Evolutionary conservation across 2,329 filamentous ascomycete species (phyloP), one percentile per base, ranked within the genome.

Genomic region (Talaromyces rugulosus): DNA sequence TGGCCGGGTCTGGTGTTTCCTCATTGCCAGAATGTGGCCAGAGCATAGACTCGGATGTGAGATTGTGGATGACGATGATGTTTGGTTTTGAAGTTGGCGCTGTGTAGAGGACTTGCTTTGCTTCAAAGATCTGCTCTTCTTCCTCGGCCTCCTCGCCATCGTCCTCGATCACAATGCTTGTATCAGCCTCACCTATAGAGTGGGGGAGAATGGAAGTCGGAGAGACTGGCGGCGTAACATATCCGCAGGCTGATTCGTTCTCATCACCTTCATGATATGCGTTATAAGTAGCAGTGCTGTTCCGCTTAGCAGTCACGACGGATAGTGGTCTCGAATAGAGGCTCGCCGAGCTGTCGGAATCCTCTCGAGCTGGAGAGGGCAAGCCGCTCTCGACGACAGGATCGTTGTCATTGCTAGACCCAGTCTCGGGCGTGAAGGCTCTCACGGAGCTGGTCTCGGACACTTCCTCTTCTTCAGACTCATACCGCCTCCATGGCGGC

Each of bases 391-490:
- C 50, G 16, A 30, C 16, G 7, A 34, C 31, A 16, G 33, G 27
- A 18, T 28, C 9, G 27, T 42, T 57, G n/a, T 59, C 60, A 27
- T 50, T 56, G 31, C 66, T 33, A 71, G 68, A 33, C 63, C 60
- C n/a, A 66, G 51, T 16, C 12, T 61, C 57, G 7, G 71, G 71
- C 23, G 74, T 75, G 31, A 72, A 74, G 14, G 70, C 66, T 9
- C 68, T 67, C 31, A 72, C 70, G 18, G 68, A 66, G 62, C 76
- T 74, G 1, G 74, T 73, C 63, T 76, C 74, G 12, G 74, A 76
- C 6, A 73, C 67, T 52, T 72, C 74, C 63, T 76, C 74, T 63
- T 77, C 74, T 30, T 77, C 74, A 11, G 74, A 77, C 54, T 77
- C 74, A 63, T 77, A 76, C 31, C 69, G 69, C 47, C 68, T 69